A percentile compares a stretch with the other conserved stretches of the same genome.
Evolutionary conservation across 257 asterid species (phyloP).

Genomic region (Przewalskia tangutica): DNA sequence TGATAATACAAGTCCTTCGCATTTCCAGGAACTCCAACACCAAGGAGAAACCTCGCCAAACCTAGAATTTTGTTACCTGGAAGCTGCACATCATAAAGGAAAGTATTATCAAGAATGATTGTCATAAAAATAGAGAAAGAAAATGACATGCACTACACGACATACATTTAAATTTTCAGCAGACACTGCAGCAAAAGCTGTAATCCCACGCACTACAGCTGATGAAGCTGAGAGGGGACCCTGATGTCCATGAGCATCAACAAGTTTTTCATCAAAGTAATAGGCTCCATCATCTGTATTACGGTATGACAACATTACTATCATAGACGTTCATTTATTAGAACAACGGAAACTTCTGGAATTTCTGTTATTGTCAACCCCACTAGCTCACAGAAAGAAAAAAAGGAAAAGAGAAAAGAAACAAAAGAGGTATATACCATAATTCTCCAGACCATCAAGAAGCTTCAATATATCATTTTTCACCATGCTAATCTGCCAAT

Average conservation of each 20-base stretch:
- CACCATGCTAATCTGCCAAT: constrained; percentile 55
- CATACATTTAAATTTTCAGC: constrained; percentile 63
- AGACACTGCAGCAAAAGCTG: constrained; percentile 58
- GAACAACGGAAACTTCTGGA: background rate
- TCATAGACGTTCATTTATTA: background rate
- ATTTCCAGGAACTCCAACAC: constrained; percentile 76
- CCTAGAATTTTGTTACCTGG: constrained; percentile 84
- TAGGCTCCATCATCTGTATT: constrained; percentile 74
- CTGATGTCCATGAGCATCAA: constrained; percentile 58
- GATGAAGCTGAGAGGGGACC: constrained; percentile 88
- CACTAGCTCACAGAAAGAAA: background rate
- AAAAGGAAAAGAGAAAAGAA: background rate
- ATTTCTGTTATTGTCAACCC: background rate
- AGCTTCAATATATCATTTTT: constrained; percentile 70
- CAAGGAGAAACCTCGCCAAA: constrained; percentile 82
- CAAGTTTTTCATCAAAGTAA: constrained; percentile 84
- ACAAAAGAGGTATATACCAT: constrained; percentile 36
- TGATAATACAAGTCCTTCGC: constrained; percentile 75
- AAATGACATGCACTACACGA: background rate
- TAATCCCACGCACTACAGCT: constrained; percentile 67
- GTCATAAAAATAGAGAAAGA: background rate
- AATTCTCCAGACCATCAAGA: constrained; percentile 74
- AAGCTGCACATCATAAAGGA: constrained; percentile 44
- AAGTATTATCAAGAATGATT: background rate
- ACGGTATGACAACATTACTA: constrained; percentile 1